phyloP scores from a whole-genome alignment of 495 filamentous ascomycete species.

The Letharia columbiana region DNA sequence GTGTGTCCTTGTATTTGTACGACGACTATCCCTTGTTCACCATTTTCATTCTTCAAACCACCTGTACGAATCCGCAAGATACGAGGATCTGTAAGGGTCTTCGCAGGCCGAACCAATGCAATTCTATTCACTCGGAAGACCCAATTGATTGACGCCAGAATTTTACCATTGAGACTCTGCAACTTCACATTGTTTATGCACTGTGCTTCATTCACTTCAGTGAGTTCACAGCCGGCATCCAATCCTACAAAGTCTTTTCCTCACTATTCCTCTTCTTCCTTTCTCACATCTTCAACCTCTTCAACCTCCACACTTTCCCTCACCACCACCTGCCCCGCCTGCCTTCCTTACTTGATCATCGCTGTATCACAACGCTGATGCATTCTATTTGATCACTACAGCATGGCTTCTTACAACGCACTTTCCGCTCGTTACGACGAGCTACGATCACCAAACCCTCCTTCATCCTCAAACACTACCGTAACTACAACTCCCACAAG shows the following conservation, averaged over 20 bases:
- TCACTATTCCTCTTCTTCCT: slow-evolving; percentile 7
- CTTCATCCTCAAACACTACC: slow-evolving; percentile 57
- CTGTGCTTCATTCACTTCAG: slow-evolving; percentile 9
- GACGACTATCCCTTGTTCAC: slow-evolving; percentile 13
- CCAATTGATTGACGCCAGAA: slow-evolving; percentile 17
- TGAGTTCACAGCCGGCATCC: background rate
- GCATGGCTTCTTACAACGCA: slow-evolving; percentile 59
- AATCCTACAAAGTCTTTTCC: background rate
- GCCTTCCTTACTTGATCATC: background rate
- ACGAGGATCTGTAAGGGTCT: slow-evolving; percentile 18
- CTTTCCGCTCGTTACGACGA: slow-evolving; percentile 61
- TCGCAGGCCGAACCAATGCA: slow-evolving; percentile 24
- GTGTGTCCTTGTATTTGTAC: slow-evolving; percentile 25
- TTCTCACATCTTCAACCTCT: slow-evolving; percentile 1
- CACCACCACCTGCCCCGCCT: slow-evolving; percentile 10
- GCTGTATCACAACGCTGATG: slow-evolving; percentile 15
- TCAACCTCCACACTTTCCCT: slow-evolving; percentile 1
- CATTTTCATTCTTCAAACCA: slow-evolving; percentile 3
- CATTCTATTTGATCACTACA: slow-evolving; percentile 18
- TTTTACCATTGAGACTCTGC: slow-evolving; percentile 10
- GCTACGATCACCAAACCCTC: slow-evolving; percentile 68
- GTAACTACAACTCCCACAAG: slow-evolving; percentile 62
- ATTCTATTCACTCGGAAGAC: slow-evolving; percentile 13
- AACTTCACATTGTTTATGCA: slow-evolving; percentile 3
- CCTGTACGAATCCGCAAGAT: slow-evolving; percentile 13